These are phyloP conservation scores for Hericium coralloides DNA, from an alignment of 768 basidiomycete genomes.

Conservation along the genomic window DNA sequence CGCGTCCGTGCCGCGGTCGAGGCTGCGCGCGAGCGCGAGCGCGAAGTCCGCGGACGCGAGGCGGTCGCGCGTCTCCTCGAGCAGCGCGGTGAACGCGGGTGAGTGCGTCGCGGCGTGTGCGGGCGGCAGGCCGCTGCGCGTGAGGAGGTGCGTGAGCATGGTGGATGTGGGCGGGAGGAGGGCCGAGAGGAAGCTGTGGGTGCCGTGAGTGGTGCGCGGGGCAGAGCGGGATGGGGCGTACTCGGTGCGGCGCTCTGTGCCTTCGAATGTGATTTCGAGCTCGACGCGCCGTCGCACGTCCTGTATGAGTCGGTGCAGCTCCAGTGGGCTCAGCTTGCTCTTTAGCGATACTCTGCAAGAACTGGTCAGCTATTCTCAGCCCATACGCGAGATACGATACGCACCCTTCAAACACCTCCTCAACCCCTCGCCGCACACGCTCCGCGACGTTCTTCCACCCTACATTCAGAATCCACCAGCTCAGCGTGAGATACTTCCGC, in stretches of 20 bases:
- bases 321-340: slow-evolving; percentile 56
- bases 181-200: slow-evolving; percentile 55
- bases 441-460: slow-evolving; percentile 84
- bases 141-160: slow-evolving; percentile 58
- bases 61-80: slow-evolving; percentile 58
- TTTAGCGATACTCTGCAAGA: slow-evolving; percentile 70
- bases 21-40: slow-evolving; percentile 58
- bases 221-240: slow-evolving; percentile 21
- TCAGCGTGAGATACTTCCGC: slow-evolving; percentile 72
- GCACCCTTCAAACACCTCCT: slow-evolving; percentile 79
- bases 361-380: not conserved
- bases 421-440: slow-evolving; percentile 64
- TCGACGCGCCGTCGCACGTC: slow-evolving; percentile 77
- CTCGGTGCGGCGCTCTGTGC: slow-evolving; percentile 47
- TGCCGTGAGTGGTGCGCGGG: slow-evolving; percentile 1
- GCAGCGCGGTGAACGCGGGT: slow-evolving; percentile 49
- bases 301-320: slow-evolving; percentile 57
- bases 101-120: slow-evolving; percentile 28
- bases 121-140: slow-evolving; percentile 47
- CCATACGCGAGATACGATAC: slow-evolving; percentile 16
- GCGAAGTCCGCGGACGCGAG: slow-evolving; percentile 64
- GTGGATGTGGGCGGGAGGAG: slow-evolving; percentile 70
- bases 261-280: slow-evolving; percentile 54
- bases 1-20: slow-evolving; percentile 60
- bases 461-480: slow-evolving; percentile 89